Evolutionary conservation across 768 basidiomycete genomes (phyloP), one percentile per base, ranked within the genome.

Genomic region (Pleurotus citrinopileatus): DNA sequence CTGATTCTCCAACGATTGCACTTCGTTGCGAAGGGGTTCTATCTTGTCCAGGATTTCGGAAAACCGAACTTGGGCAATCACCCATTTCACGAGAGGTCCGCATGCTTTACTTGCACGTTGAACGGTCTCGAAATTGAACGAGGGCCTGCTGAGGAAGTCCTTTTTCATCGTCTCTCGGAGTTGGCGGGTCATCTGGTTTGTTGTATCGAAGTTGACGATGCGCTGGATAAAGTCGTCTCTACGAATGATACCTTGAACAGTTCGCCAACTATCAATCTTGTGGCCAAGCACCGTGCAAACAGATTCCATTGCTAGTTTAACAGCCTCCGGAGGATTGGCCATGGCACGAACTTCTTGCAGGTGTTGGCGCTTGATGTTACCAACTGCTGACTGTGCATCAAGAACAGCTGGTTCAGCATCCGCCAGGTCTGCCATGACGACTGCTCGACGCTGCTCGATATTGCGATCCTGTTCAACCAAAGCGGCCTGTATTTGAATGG

Each of bases 81-180:
- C 96, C 97, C 97, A 98, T 71, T 98, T 97, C 59, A 96, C 95
- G 45, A 99, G 84, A 8, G 97, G 97, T 23, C 97, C 97, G 65
- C 96, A 98, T 25, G 97, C 97, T 74, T 87, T 91, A 70, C 91
- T 94, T 22, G 97, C 97, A 53, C 90, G 87, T 63, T 98, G 89
- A 34, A 98, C 94, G 3, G 80, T 89, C 68, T 98, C 97, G 65
- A 93, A 98, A 68, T 93, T 98, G 76, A 87, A 99, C 3, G 87
- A 83, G 0, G 94, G 89, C 19, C 89, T 84, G 60, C 87, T 89
- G 60, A 99, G 76, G 78, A 92, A 99, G 53, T 98, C 95, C 60
- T 77, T 84, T 75, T 89, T 92, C 91, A 99, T 95, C 44, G 80
- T 70, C 28, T 98, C 94, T 28, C 97, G 90, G 32, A 98, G 78